Conservation (phyloP, 768 basidiomycete species). For the Suillus alpinus region DNA sequence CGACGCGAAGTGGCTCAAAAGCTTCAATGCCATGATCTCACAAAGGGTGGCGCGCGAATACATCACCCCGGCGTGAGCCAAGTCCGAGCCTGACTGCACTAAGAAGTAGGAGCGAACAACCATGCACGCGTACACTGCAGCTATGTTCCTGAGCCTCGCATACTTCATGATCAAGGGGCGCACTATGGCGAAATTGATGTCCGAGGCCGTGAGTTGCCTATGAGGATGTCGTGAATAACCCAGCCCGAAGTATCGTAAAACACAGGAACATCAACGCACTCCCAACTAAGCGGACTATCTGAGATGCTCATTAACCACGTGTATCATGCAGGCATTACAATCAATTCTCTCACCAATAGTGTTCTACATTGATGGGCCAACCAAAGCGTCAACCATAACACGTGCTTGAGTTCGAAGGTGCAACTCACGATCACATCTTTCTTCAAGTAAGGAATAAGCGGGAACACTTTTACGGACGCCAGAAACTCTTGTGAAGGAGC, state of each 20-base stretch:
- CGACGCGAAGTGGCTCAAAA: slow-evolving; percentile 70
- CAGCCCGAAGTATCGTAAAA: neutral
- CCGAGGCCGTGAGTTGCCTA: slow-evolving; percentile 80
- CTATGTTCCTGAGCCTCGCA: slow-evolving; percentile 71
- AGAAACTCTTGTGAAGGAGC: slow-evolving; percentile 58
- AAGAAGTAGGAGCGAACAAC: slow-evolving; percentile 80
- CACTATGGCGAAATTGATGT: slow-evolving; percentile 78
- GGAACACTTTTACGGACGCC: slow-evolving; percentile 70
- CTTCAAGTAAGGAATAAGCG: slow-evolving; percentile 72
- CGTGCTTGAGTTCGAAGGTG: slow-evolving; percentile 12
- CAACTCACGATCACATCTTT: slow-evolving; percentile 63
- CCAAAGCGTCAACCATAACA: slow-evolving; percentile 22
- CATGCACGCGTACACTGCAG: slow-evolving; percentile 73
- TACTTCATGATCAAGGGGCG: slow-evolving; percentile 78
- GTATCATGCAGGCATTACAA: neutral
- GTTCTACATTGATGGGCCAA: slow-evolving; percentile 11
- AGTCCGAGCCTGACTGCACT: slow-evolving; percentile 59
- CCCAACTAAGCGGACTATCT: slow-evolving; percentile 80
- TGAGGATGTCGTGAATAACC: slow-evolving; percentile 6
- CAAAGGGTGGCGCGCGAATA: slow-evolving; percentile 72
- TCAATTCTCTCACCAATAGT: slow-evolving; percentile 25
- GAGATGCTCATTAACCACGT: slow-evolving; percentile 4
- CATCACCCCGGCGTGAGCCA: slow-evolving; percentile 78
- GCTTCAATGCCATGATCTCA: slow-evolving; percentile 87
- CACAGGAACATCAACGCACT: slow-evolving; percentile 45